These are phyloP conservation scores for Cordyceps cateniannulata DNA, from an alignment of 2,329 filamentous ascomycete genomes.

Conservation along the genomic window DNA sequence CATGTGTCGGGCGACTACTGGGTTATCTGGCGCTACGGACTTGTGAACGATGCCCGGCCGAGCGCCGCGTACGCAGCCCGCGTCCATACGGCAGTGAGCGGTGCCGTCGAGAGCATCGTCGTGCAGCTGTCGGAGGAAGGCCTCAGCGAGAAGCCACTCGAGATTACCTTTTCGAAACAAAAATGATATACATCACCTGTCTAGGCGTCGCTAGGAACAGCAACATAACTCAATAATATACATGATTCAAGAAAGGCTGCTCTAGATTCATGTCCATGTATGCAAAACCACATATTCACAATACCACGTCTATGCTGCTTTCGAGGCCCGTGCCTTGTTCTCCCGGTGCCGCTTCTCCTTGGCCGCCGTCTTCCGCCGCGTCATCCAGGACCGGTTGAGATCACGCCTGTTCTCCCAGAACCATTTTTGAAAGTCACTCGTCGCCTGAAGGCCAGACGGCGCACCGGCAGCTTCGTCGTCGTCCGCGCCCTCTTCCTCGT, in stretches of 20 bases:
- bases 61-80: neutral
- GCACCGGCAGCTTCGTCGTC: constrained; percentile 2
- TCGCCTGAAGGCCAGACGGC: constrained; percentile 20
- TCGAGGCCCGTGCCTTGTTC: constrained; percentile 49
- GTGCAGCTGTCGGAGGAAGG: neutral
- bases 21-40: constrained; percentile 18
- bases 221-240: neutral
- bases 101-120: neutral
- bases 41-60: neutral
- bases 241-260: neutral
- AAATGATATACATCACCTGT: neutral
- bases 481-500: neutral
- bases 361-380: constrained; percentile 51
- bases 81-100: neutral
- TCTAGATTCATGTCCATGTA: constrained; percentile 1
- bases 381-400: constrained; percentile 60
- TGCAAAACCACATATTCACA: neutral
- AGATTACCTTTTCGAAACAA: neutral
- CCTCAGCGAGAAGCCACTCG: neutral
- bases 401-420: constrained; percentile 63
- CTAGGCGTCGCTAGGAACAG: neutral
- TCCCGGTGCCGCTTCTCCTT: constrained; percentile 64
- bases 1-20: constrained; percentile 25
- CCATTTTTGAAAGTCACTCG: constrained; percentile 56
- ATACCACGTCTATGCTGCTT: constrained; percentile 24